A percentile compares a stretch with the other conserved stretches of the same genome.
These are phyloP conservation scores for Musa balbisiana DNA, from an alignment of 202 grass and related monocot species.

Conservation along the genomic window DNA sequence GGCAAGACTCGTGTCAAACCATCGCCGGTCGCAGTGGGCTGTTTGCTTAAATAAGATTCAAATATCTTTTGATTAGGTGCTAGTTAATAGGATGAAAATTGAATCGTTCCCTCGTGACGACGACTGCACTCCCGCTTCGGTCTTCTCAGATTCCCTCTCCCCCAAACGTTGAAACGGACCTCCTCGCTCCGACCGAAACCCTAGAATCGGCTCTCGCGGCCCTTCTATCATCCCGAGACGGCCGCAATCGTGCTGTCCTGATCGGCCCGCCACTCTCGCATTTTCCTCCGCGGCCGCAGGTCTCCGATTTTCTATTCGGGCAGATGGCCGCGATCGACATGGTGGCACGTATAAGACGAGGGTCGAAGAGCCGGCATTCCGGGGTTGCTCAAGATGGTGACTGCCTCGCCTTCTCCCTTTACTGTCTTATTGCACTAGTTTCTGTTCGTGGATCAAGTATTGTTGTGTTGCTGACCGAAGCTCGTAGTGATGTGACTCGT, in stretches of 20 bases:
- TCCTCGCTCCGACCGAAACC: not conserved
- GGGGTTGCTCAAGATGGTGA: conserved; percentile 21
- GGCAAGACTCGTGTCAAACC: too few relatives aligned
- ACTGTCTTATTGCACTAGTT: not conserved
- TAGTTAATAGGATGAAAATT: too few relatives aligned
- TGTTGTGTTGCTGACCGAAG: not conserved
- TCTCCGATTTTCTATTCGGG: not conserved
- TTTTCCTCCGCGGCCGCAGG: not conserved
- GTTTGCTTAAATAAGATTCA: too few relatives aligned
- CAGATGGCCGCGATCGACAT: conserved; percentile 7
- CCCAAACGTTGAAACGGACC: too few relatives aligned
- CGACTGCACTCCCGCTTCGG: too few relatives aligned
- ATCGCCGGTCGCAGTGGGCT: too few relatives aligned
- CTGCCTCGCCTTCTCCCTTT: not conserved
- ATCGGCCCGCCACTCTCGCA: too few relatives aligned
- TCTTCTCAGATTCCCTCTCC: not conserved
- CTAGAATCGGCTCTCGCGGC: not conserved
- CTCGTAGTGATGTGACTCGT: too few relatives aligned
- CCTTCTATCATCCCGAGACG: not conserved
- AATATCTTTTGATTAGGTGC: too few relatives aligned
- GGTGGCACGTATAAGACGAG: conserved; percentile 5
- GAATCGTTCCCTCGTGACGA: too few relatives aligned
- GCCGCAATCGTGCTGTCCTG: too few relatives aligned
- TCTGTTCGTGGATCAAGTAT: not conserved
- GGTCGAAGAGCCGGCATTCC: conserved; percentile 4